phyloP scores from a whole-genome alignment of 2,329 filamentous ascomycete species.

The Hypomyces rosellus region DNA sequence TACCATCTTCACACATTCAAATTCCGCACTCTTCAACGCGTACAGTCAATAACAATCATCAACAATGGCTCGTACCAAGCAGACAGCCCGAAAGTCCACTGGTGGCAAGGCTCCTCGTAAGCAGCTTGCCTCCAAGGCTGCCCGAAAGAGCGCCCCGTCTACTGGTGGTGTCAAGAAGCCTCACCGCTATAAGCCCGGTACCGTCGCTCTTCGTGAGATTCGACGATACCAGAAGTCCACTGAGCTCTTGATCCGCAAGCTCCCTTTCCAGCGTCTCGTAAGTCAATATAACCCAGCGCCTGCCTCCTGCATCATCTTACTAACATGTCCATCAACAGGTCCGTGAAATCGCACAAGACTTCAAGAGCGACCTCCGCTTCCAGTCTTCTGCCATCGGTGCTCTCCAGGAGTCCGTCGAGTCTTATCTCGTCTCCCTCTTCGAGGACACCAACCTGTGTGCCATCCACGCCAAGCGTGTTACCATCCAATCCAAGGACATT shows the following conservation, averaged over 20 bases:
- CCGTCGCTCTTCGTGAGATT: slow-evolving; percentile 97
- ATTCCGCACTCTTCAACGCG: slow-evolving; percentile 18
- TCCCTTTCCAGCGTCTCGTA: slow-evolving; percentile 93
- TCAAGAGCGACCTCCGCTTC: slow-evolving; percentile 95
- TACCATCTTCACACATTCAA: slow-evolving; percentile 21
- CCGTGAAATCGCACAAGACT: slow-evolving; percentile 92
- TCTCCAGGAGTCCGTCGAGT: slow-evolving; percentile 97
- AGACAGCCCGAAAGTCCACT: slow-evolving; percentile 68
- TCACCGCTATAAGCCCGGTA: slow-evolving; percentile 84
- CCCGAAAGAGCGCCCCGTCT: slow-evolving; percentile 94
- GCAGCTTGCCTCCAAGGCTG: slow-evolving; percentile 99
- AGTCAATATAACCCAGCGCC: slow-evolving; percentile 23
- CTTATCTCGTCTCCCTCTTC: slow-evolving; percentile 95
- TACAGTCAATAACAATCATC: slow-evolving; percentile 30
- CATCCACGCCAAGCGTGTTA: slow-evolving; percentile 99
- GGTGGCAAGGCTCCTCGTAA: slow-evolving; percentile 79
- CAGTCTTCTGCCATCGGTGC: slow-evolving; percentile 97
- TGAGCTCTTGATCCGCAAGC: slow-evolving; percentile 92
- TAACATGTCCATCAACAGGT: slow-evolving; percentile 38
- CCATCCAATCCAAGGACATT: slow-evolving; percentile 96
- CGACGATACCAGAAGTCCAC: slow-evolving; percentile 97
- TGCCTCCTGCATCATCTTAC: neutral
- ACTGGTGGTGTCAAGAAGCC: slow-evolving; percentile 98
- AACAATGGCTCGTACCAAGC: slow-evolving; percentile 60
- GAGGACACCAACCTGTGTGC: slow-evolving; percentile 98